These are phyloP conservation scores for Torulaspora indica DNA, from an alignment of 805 yeast genomes.

Conservation along the genomic window DNA sequence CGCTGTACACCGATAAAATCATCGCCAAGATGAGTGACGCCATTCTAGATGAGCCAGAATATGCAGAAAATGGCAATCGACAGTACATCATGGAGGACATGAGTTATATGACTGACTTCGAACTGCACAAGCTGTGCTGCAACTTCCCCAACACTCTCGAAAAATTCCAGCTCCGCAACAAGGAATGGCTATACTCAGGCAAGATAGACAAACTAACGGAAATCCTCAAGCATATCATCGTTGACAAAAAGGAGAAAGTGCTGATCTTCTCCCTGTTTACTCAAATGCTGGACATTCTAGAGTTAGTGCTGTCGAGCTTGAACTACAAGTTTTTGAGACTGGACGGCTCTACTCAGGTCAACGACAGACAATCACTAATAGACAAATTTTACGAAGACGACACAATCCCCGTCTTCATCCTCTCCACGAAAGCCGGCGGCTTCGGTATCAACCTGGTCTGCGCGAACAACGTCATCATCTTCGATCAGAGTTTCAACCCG, in stretches of 20 bases:
- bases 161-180: slow-evolving; percentile 48
- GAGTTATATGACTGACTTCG: slow-evolving; percentile 92
- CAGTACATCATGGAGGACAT: slow-evolving; percentile 85
- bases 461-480: slow-evolving; percentile 87
- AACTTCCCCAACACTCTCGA: slow-evolving; percentile 65
- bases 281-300: slow-evolving; percentile 84
- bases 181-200: slow-evolving; percentile 63
- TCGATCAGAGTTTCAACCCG: slow-evolving; percentile 93
- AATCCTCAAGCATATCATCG: slow-evolving; percentile 53
- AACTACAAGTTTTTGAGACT: slow-evolving; percentile 71
- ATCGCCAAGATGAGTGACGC: slow-evolving; percentile 65
- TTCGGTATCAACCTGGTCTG: slow-evolving; percentile 96
- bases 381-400: slow-evolving; percentile 83
- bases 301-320: slow-evolving; percentile 59
- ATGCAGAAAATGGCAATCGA: slow-evolving; percentile 64
- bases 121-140: slow-evolving; percentile 67
- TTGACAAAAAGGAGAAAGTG: slow-evolving; percentile 54
- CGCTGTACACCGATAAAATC: slow-evolving; percentile 50
- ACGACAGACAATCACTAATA: slow-evolving; percentile 84
- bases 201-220: slow-evolving; percentile 57
- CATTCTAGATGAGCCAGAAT: slow-evolving; percentile 77
- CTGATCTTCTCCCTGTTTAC: slow-evolving; percentile 89
- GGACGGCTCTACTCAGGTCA: slow-evolving; percentile 94
- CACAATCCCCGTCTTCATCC: slow-evolving; percentile 74
- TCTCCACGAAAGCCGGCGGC: slow-evolving; percentile 97